These are phyloP conservation scores for Amanita thiersii DNA, from an alignment of 768 basidiomycete genomes.

Conservation along the genomic window DNA sequence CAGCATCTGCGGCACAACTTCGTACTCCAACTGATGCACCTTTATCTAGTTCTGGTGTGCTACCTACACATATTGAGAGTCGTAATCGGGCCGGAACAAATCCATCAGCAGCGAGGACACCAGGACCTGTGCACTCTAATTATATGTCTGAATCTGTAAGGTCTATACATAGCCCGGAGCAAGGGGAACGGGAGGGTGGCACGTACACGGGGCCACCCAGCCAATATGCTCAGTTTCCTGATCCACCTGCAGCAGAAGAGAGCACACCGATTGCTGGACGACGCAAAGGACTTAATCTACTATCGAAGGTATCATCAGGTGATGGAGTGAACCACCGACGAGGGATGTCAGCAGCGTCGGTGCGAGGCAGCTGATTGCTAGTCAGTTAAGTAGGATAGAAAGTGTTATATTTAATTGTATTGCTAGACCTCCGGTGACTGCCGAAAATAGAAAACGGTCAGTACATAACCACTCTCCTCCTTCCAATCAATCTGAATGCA, in stretches of 20 bases:
- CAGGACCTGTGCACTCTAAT: constrained; percentile 39
- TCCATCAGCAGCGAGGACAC: constrained; percentile 38
- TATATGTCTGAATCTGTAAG: constrained; percentile 51
- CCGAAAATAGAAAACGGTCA: constrained; percentile 15
- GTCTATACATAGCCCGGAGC: constrained; percentile 25
- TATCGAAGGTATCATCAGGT: constrained; percentile 41
- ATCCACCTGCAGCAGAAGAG: constrained; percentile 46
- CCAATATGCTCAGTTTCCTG: constrained; percentile 66
- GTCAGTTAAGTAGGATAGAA: not conserved
- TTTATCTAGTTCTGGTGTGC: constrained; percentile 20
- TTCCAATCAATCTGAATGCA: constrained; percentile 6
- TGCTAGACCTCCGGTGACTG: constrained; percentile 13
- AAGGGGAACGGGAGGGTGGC: constrained; percentile 37
- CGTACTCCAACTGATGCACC: constrained; percentile 38
- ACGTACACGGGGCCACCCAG: constrained; percentile 57
- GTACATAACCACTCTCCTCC: constrained; percentile 10
- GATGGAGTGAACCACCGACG: constrained; percentile 32
- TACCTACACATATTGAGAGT: constrained; percentile 31
- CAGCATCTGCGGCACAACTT: constrained; percentile 72
- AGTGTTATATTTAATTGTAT: not conserved
- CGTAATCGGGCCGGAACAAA: constrained; percentile 64
- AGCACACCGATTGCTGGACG: constrained; percentile 43
- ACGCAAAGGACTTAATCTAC: constrained; percentile 60
- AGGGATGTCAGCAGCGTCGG: constrained; percentile 43
- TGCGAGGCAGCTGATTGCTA: constrained; percentile 26